Conservation (phyloP, 2,329 filamentous ascomycete species). For the Raffaelea albimanens region DNA sequence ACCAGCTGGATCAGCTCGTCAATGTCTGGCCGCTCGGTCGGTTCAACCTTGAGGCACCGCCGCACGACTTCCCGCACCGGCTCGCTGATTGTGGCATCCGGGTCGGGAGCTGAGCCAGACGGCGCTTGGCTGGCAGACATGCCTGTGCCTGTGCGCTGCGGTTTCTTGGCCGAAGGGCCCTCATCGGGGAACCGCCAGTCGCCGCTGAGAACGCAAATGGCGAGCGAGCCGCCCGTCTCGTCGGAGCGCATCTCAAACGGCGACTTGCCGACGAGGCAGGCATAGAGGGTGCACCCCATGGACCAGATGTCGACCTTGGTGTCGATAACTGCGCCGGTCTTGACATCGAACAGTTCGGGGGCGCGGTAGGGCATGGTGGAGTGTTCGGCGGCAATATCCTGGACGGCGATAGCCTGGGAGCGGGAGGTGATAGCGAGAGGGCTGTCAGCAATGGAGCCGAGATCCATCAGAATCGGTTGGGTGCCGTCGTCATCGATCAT, state of each 20-base stretch:
- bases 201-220: conserved; percentile 83
- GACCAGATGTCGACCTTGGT: conserved; percentile 99
- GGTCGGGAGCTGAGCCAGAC: conserved; percentile 16
- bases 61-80: conserved; percentile 80
- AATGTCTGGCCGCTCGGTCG: conserved; percentile 77
- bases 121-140: conserved; percentile 16
- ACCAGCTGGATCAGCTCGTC: conserved; percentile 73
- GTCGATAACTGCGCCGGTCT: conserved; percentile 83
- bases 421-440: conserved; percentile 85
- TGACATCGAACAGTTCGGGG: conserved; percentile 95
- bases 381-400: conserved; percentile 92
- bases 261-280: conserved; percentile 90
- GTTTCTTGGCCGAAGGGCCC: conserved; percentile 25
- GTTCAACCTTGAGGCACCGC: conserved; percentile 78
- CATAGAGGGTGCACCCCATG: conserved; percentile 93
- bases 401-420: conserved; percentile 81
- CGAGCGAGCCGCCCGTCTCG: conserved; percentile 88
- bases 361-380: conserved; percentile 98
- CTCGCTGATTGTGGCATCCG: conserved; percentile 58
- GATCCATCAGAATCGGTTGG: conserved; percentile 91
- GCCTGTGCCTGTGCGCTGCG: conserved; percentile 21
- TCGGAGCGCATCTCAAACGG: conserved; percentile 94
- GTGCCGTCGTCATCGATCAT: conserved; percentile 93
- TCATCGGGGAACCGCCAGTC: conserved; percentile 97
- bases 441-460: conserved; percentile 80